These are phyloP conservation scores for Arthrocladium fulminans DNA, from an alignment of 2,329 filamentous ascomycete genomes.

Conservation along the genomic window DNA sequence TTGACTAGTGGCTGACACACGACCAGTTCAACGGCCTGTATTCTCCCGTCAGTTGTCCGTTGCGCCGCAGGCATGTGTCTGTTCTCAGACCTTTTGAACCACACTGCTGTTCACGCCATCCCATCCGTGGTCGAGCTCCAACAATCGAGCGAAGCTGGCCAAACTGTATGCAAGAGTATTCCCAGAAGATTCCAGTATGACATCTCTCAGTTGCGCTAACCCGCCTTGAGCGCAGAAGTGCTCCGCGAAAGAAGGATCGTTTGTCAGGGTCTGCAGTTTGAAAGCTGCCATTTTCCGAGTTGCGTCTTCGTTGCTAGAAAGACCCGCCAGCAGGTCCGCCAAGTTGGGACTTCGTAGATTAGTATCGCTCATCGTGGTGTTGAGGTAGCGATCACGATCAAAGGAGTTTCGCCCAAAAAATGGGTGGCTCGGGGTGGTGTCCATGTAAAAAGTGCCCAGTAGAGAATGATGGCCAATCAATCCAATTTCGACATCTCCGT, in stretches of 20 bases:
- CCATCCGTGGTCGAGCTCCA: conserved; percentile 98
- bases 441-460: neutral
- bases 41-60: conserved; percentile 7
- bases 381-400: neutral
- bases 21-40: conserved; percentile 74
- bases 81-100: conserved; percentile 42
- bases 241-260: conserved; percentile 92
- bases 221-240: conserved; percentile 89
- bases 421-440: neutral
- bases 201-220: conserved; percentile 66
- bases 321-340: conserved; percentile 49
- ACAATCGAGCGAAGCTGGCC: conserved; percentile 73
- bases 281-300: conserved; percentile 98
- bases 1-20: conserved; percentile 95
- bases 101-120: conserved; percentile 51
- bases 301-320: conserved; percentile 66
- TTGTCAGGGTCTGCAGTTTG: conserved; percentile 91
- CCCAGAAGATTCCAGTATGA: conserved; percentile 76
- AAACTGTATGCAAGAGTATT: conserved; percentile 95
- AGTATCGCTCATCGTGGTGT: neutral
- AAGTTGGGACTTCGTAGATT: conserved; percentile 33
- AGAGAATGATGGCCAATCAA: no score
- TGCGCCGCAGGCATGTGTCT: neutral
- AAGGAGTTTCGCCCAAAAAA: neutral
- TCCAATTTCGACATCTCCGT: no score